Base-by-base conservation (phyloP, 768 basidiomycete species). In the Austroboletus eburneus region DNA sequence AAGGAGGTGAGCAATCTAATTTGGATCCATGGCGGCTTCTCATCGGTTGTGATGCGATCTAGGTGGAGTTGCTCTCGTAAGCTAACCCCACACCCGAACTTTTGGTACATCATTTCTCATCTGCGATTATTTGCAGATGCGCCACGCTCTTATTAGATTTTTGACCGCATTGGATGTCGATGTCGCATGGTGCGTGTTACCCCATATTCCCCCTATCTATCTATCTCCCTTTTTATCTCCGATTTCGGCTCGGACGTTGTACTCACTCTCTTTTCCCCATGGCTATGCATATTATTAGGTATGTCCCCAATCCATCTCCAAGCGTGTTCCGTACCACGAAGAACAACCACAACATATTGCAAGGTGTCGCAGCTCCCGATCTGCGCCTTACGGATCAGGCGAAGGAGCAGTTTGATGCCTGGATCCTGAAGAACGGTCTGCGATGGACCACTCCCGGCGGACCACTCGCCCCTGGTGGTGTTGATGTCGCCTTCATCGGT, bases 281-380 rank as follows among this genome's bases (percentile, higher is more conserved):
- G 22, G 23, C 4, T 14, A 32, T 14, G 13, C 39, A 39, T 38
- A 38, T 54, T 82, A 36, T 39, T 51, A 87, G 85, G 85, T 90
- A 90, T 69, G 87, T 91, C 25, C 89, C 87, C 39, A 91, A 90
- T 71, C 87, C 88, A 20, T 83, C 90, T 38, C 91, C 92, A 2
- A 80, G 78, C 52, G 88, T 95, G 32, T 95, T 94, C 78, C 83
- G 91, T 53, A 91, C 87, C 50, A 94, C 91, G 54, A 89, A 89
- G 76, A 90, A 91, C 88, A 91, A 91, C 73, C 89, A 91, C 79
- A 91, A 91, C 69, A 91, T 90, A 62, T 74, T 95, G 20, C 92
- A 96, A 80, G 93, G 93, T 51, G 93, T 96, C 42, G 87, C 92
- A 2, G 68, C 81, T 12, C 82, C 86, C 9, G 80, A 80, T 49